Base-by-base conservation (phyloP, 148 eudicot species). In the Rhododendron williamsianum region DNA sequence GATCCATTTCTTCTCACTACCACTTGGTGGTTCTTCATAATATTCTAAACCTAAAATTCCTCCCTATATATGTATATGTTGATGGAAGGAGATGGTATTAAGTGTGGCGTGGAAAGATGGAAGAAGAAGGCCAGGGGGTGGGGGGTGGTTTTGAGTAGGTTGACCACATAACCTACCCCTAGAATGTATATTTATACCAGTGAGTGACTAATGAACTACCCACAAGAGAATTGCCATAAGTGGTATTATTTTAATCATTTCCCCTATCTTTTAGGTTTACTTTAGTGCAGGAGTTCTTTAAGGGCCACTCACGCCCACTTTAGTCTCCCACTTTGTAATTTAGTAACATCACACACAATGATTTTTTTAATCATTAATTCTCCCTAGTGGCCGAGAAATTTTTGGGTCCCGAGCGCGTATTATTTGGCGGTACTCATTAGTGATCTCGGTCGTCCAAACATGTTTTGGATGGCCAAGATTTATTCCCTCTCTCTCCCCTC, bases 1-100 rank as follows among this genome's bases (percentile, higher is more conserved):
- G 87, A 69, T 71, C 87, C 87, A 36, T 90, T 85, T 43, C 87
- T 90, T 87, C 92, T 85, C 25, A 93, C 84, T 76, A 93, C 92
- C 12, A 92, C 90, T 82, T 92, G 95, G 84, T 91, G 89, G 83
- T 94, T 94, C 93, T 88, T 93, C 92, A 91, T 91, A 73, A 38
- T 85, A 71, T 6, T 33, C 6, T 0, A 80, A 36, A 48, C 52
- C 33, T 30, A 49, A 41, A 41, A 13, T 63, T 79, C 48, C 15
- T n/a, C 54, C 30, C 54, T 23, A 4, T 78, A 38, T 38, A 45
- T 16, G 10, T 6, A 74, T 43, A 23, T 21, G 8, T 78, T 51
- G 15, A 6, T 25, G 25, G 36, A 35, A 35, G 36, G 36, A 35
- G 25, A 38, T 84, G 51, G 52, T 51, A 9, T 23, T 6, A 15